Evolutionary conservation across 2,329 filamentous ascomycete species (phyloP).

Genomic region (Fusarium austroafricanum): DNA sequence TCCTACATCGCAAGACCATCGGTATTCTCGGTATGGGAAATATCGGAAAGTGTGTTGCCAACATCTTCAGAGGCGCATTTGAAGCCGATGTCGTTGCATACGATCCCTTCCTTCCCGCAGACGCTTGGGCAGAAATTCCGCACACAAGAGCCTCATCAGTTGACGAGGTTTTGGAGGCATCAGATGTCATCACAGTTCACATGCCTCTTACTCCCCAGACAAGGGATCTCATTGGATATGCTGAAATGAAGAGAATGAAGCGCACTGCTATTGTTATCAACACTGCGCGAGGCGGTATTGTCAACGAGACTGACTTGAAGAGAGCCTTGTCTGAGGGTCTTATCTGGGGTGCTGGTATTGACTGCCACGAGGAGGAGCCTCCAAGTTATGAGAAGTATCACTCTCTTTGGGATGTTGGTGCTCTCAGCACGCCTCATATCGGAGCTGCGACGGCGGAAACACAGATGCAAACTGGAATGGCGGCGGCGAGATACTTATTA

Average conservation of each 20-base stretch:
- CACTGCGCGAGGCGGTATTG: constrained; percentile 54
- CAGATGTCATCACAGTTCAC: constrained; percentile 54
- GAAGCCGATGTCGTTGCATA: constrained; percentile 51
- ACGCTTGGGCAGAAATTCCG: constrained; percentile 50
- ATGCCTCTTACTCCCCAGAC: constrained; percentile 53
- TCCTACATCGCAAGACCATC: constrained; percentile 50
- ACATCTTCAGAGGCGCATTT: constrained; percentile 53
- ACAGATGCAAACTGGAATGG: constrained; percentile 47
- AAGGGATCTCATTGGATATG: constrained; percentile 47
- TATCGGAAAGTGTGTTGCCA: constrained; percentile 52
- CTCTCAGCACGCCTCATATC: constrained; percentile 58
- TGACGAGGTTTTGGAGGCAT: constrained; percentile 48
- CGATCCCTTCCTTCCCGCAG: constrained; percentile 50
- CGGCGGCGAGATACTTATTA: constrained; percentile 40
- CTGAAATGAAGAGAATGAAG: constrained; percentile 52
- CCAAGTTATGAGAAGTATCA: constrained; percentile 51
- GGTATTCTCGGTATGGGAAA: constrained; percentile 56
- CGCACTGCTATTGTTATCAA: constrained; percentile 55
- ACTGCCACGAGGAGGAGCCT: constrained; percentile 56
- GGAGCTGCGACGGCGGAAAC: constrained; percentile 57
- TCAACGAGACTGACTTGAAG: constrained; percentile 52
- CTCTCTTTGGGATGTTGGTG: constrained; percentile 50
- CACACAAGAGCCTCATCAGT: constrained; percentile 48
- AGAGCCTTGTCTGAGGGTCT: constrained; percentile 48
- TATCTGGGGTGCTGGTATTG: constrained; percentile 55